A percentile compares a stretch with the other conserved stretches of the same genome.
phyloP scores from a whole-genome alignment of 805 yeast genomes.

The Ogataea nonfermentans region DNA sequence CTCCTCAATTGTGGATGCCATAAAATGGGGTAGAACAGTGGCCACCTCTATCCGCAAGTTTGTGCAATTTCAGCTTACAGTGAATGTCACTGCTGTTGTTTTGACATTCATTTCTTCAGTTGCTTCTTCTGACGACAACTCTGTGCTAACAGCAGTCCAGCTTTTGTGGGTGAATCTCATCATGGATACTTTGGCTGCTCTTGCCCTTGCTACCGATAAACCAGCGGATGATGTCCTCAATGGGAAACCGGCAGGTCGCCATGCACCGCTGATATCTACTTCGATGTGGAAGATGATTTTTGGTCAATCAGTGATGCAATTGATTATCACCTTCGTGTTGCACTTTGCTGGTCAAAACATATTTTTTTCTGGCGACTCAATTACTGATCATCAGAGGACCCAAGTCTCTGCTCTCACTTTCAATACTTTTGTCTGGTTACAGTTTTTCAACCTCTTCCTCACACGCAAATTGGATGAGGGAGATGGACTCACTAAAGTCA shows the following conservation, averaged over 20 bases:
- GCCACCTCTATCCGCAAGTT: slow-evolving; percentile 92
- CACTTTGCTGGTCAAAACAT: slow-evolving; percentile 74
- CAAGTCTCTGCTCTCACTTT: slow-evolving; percentile 84
- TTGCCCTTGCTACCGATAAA: slow-evolving; percentile 96
- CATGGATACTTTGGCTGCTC: slow-evolving; percentile 97
- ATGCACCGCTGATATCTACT: slow-evolving; percentile 72
- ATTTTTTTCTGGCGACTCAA: slow-evolving; percentile 42
- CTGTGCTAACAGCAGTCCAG: slow-evolving; percentile 96
- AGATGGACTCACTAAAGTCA: slow-evolving; percentile 58
- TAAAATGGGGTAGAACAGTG: slow-evolving; percentile 98
- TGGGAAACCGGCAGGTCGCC: slow-evolving; percentile 81
- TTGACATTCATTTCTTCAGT: slow-evolving; percentile 94
- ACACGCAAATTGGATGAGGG: slow-evolving; percentile 90
- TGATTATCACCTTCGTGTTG: slow-evolving; percentile 71
- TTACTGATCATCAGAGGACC: slow-evolving; percentile 44
- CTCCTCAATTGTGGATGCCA: slow-evolving; percentile 90
- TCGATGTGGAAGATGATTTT: slow-evolving; percentile 99
- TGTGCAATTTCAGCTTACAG: slow-evolving; percentile 94
- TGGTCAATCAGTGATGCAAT: slow-evolving; percentile 80
- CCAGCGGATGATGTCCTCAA: slow-evolving; percentile 82
- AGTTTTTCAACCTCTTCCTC: slow-evolving; percentile 88
- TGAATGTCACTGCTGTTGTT: slow-evolving; percentile 93
- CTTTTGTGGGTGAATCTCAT: slow-evolving; percentile 95
- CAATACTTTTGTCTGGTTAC: slow-evolving; percentile 97
- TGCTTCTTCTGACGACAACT: slow-evolving; percentile 69